Percentiles rank a stretch among this genome's conserved stretches.
Conservation (phyloP, 1,284 basidiomycete species). For the Trametes polyzona region DNA sequence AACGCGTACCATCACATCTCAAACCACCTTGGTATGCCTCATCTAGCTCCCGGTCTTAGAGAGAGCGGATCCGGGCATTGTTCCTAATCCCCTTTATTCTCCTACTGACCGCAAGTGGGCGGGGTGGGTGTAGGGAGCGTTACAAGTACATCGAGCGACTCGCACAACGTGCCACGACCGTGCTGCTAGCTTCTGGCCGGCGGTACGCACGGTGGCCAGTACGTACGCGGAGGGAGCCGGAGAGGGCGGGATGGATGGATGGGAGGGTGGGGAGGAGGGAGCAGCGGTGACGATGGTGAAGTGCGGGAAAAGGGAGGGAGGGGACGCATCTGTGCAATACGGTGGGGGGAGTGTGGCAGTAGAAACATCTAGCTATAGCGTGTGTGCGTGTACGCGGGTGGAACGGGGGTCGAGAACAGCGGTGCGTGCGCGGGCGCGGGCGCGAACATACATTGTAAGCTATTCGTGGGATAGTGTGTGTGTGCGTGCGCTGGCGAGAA, state of each 20-base stretch:
- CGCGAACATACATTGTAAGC: not conserved
- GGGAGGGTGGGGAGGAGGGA: not conserved
- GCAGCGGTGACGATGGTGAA: too few species aligned
- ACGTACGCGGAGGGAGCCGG: not conserved
- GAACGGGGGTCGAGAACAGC: too few species aligned
- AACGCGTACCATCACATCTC: not conserved
- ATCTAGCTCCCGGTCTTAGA: too few species aligned
- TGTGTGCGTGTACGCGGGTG: too few species aligned
- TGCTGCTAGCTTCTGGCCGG: not conserved
- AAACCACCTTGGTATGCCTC: too few species aligned
- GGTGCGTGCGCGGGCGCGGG: too few species aligned
- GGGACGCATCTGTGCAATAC: too few species aligned
- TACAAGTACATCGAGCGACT: conserved; percentile 26
- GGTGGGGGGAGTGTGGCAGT: too few species aligned
- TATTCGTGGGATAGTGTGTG: not conserved
- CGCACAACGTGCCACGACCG: conserved; percentile 2
- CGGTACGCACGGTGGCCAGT: not conserved
- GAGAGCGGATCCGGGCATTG: too few species aligned
- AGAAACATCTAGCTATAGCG: too few species aligned
- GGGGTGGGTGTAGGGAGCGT: conserved; percentile 15
- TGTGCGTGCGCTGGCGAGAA: not conserved
- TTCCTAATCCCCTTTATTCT: conserved; percentile 29
- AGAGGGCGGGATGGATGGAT: not conserved
- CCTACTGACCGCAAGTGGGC: conserved; percentile 22
- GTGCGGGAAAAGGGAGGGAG: too few species aligned